Evolutionary conservation across 805 yeast genomes (phyloP), one percentile per base, ranked within the genome.

Genomic region (Ogataea paraovalis): DNA sequence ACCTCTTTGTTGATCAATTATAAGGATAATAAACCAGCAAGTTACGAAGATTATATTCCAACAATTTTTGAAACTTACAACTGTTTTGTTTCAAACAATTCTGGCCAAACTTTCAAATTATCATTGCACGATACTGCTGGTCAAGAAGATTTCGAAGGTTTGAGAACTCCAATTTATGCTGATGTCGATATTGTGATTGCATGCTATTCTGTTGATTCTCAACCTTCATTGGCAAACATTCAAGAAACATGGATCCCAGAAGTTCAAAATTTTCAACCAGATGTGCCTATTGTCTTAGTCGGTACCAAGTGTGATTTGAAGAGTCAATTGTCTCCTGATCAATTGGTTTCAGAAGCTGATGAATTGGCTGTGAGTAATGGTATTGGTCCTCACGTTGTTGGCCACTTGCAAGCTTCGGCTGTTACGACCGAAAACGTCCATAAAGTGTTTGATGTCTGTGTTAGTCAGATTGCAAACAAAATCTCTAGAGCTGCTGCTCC

Each of bases 161-260:
- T 87, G 47, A 72, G 96, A 51, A 94, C 95, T 2, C 70, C 89
- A 42, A 75, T 85, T 39, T 88, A 88, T 60, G 84, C 90, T 0
- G 91, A 85, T 52, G 85, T 80, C 4, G 87, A 86, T 61, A 68
- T 87, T 2, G 62, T 86, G 18, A 66, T 89, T 52, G 71, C 87
- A 9, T 87, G 96, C 57, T 88, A 85, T 62, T 70, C 89, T 2
- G 75, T 86, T 28, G 85, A 83, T 57, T 75, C 72, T 51, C 65
- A 72, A 21, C 72, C 75, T n/a, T 78, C 87, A 28, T 71, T 88
- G 48, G 81, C 79, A 46, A 87, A 83, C 59, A 84, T 85, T n/a
- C 71, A 70, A 52, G 90, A 86, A 52, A 74, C 75, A 49, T 88
- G 96, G 96, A 73, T 77, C 44, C 95, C 95, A 0, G 96, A 88